Base-by-base conservation (phyloP, 2,329 filamentous ascomycete genomes). In the Ophiostoma populinum region DNA sequence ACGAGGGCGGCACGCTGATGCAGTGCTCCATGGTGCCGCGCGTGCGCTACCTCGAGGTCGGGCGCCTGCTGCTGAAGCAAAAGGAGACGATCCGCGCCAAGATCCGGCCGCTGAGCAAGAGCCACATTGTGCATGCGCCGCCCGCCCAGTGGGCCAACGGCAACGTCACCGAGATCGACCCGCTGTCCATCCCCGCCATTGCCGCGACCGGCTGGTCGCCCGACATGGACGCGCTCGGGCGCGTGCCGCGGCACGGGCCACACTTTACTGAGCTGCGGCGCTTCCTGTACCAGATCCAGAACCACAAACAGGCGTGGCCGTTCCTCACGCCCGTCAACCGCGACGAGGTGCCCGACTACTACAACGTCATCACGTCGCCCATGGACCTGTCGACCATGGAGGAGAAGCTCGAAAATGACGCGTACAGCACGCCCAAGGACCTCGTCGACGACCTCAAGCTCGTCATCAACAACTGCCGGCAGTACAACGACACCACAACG, bases 371-470 rank as follows among this genome's bases (percentile, higher is more conserved):
- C 61, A 86, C 86, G 51, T 80, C 92, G 53, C 90, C 90, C 22
- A 98, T 98, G 90, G 90, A 94, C 51, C 63, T 94, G 32, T 77
- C 72, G 30, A 94, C 86, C n/a, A 95, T 98, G 87, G 90, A 95
- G 55, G 75, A 73, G 46, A 92, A 92, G 56, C 77, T 94, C 42
- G 86, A 95, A 50, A 81, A 83, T 24, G 90, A 95, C 55, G 70
- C 87, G 48, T 98, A 98, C 52, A 70, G 74, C 11, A 83, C 74
- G 0, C 87, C 90, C 0, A 83, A 95, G 51, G 90, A 94, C 48
- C 93, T 98, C 47, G 75, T 87, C 57, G 71, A 68, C 43, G 90
- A 98, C 52, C 80, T 86, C 7, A 77, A 75, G 51, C 70, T 95
- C 48, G 75, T 98, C 43, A 94, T 92, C 49, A 75, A 87, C 53